phyloP scores from a whole-genome alignment of 2,329 filamentous ascomycete genomes.

The Trichoderma guizhouense region DNA sequence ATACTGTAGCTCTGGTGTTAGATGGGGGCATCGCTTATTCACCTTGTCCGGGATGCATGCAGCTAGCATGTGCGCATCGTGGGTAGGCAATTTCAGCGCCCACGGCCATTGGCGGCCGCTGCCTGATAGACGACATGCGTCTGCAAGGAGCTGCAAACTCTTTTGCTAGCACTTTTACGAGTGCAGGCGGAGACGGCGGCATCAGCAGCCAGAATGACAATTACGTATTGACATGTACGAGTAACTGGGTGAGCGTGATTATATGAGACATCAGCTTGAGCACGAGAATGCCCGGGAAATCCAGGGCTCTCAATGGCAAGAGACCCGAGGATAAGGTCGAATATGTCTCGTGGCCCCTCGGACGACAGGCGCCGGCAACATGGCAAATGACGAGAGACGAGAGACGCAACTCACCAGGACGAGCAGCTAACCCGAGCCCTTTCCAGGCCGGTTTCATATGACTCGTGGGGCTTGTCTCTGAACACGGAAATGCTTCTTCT shows the following conservation, averaged over 20 bases:
- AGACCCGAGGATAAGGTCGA: neutral
- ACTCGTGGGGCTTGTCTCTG: neutral
- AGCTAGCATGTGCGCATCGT: slow-evolving; percentile 11
- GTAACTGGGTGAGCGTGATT: neutral
- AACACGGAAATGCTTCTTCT: neutral
- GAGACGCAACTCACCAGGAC: neutral
- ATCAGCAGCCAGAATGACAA: neutral
- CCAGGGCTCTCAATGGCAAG: neutral
- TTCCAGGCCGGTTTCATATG: slow-evolving; percentile 1
- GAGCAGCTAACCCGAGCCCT: neutral
- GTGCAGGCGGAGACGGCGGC: neutral
- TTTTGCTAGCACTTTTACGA: neutral
- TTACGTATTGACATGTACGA: neutral
- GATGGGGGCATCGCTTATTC: neutral
- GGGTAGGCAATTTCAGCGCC: slow-evolving; percentile 2
- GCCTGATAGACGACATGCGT: neutral
- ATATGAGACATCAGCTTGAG: neutral
- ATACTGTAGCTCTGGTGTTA: neutral
- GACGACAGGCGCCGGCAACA: slow-evolving; percentile 17
- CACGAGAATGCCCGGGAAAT: neutral
- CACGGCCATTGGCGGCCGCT: neutral
- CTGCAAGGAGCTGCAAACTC: neutral
- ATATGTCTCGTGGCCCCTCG: neutral
- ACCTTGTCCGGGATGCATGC: slow-evolving; percentile 2
- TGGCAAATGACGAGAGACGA: neutral